These are phyloP conservation scores for Geotrichum ghanense DNA, from an alignment of 805 yeast genomes.

Conservation along the genomic window DNA sequence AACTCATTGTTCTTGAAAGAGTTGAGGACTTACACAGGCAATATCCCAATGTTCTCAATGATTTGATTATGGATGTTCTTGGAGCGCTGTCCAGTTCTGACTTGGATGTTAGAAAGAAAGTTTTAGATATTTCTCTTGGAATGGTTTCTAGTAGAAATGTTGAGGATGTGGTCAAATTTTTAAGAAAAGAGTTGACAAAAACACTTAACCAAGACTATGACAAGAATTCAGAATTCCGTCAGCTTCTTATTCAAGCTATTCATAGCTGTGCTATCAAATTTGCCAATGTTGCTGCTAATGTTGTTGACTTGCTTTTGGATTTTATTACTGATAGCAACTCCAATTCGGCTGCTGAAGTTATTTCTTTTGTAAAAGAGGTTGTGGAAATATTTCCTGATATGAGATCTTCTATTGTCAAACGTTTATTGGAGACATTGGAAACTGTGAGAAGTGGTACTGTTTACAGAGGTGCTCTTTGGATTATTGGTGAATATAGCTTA, in stretches of 20 bases:
- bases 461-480: constrained; percentile 90
- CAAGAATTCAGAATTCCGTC: constrained; percentile 76
- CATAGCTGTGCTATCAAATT: constrained; percentile 81
- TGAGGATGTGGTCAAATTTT: constrained; percentile 82
- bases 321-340: constrained; percentile 78
- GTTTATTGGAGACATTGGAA: constrained; percentile 51
- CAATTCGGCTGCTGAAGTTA: constrained; percentile 77
- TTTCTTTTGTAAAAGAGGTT: constrained; percentile 87
- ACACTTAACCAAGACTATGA: constrained; percentile 64
- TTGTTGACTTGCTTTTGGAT: constrained; percentile 78
- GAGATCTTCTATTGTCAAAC: constrained; percentile 50
- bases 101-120: constrained; percentile 80
- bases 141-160: constrained; percentile 80
- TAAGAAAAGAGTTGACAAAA: constrained; percentile 80
- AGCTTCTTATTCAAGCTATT: constrained; percentile 74
- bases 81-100: constrained; percentile 83
- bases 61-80: constrained; percentile 72
- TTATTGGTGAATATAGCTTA: constrained; percentile 81
- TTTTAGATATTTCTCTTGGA: constrained; percentile 71
- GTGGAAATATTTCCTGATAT: constrained; percentile 82
- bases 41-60: constrained; percentile 76
- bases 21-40: constrained; percentile 61
- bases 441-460: constrained; percentile 78
- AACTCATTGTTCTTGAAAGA: constrained; percentile 82
- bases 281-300: constrained; percentile 83